phyloP scores from a whole-genome alignment of 495 filamentous ascomycete species.

The Pyrenula massariospora region DNA sequence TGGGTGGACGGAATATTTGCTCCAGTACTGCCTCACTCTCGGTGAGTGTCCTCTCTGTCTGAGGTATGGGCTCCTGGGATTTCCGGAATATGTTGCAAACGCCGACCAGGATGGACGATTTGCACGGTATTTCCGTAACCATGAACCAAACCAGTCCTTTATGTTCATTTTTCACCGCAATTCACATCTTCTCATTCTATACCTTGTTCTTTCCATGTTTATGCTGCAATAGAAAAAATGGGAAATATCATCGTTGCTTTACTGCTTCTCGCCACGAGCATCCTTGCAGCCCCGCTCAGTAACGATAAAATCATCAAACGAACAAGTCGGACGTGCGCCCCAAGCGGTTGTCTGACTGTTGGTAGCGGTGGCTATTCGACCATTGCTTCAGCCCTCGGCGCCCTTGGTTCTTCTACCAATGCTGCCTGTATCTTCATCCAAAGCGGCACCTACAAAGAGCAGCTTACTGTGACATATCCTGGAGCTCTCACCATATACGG shows the following conservation, averaged over 20 bases:
- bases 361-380: slow-evolving; percentile 15
- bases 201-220: no score
- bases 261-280: not conserved
- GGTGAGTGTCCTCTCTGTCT: no score
- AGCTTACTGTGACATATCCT: slow-evolving; percentile 36
- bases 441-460: slow-evolving; percentile 32
- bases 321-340: slow-evolving; percentile 11
- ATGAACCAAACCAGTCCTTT: no score
- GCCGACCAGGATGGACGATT: no score
- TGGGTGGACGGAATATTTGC: no score
- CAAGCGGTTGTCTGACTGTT: slow-evolving; percentile 18
- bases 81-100: no score
- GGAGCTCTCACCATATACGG: slow-evolving; percentile 34
- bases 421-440: slow-evolving; percentile 23
- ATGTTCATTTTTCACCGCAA: no score
- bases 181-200: no score
- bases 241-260: not conserved
- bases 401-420: slow-evolving; percentile 12
- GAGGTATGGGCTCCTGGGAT: no score
- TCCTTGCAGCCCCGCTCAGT: not conserved
- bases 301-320: not conserved
- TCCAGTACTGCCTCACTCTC: no score
- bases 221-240: no score
- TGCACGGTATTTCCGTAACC: no score
- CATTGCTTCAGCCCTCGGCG: slow-evolving; percentile 14